These are phyloP conservation scores for Phialocephala sp. DNA, from an alignment of 2,329 filamentous ascomycete genomes.

Conservation along the genomic window DNA sequence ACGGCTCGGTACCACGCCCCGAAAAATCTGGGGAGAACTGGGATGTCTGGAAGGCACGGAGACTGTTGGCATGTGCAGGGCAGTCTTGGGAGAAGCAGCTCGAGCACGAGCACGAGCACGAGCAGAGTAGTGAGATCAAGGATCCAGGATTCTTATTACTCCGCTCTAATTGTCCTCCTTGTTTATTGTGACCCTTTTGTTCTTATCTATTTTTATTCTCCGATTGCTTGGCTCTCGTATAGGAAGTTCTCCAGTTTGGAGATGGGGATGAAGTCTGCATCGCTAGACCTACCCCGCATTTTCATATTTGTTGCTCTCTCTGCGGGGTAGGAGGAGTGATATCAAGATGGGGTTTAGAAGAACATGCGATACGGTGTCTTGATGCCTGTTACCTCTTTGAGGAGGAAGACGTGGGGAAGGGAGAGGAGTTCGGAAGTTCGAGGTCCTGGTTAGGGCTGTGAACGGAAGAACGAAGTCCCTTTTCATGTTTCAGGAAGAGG, in stretches of 20 bases:
- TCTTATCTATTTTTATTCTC: neutral
- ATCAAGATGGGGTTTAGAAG: neutral
- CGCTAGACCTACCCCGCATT: neutral
- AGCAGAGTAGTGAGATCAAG: slow-evolving; percentile 1
- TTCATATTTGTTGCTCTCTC: neutral
- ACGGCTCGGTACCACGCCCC: slow-evolving; percentile 6
- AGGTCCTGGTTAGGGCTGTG: neutral
- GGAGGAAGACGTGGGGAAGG: neutral
- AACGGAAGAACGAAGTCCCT: slow-evolving; percentile 1
- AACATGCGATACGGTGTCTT: neutral
- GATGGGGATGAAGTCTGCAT: neutral
- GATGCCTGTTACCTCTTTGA: neutral
- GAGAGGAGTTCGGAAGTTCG: slow-evolving; percentile 5
- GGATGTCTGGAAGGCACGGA: too few relatives aligned
- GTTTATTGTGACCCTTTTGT: neutral
- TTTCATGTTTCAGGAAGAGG: slow-evolving; percentile 1
- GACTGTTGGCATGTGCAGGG: neutral
- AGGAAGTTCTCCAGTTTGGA: neutral
- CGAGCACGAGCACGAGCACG: too few relatives aligned
- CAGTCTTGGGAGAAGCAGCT: neutral
- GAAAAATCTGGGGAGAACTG: neutral
- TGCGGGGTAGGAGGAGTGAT: neutral
- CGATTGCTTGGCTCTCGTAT: neutral
- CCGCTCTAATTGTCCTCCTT: neutral
- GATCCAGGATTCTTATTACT: neutral